Conservation (phyloP, 1,284 basidiomycete species). For the Puccinia polysora region DNA sequence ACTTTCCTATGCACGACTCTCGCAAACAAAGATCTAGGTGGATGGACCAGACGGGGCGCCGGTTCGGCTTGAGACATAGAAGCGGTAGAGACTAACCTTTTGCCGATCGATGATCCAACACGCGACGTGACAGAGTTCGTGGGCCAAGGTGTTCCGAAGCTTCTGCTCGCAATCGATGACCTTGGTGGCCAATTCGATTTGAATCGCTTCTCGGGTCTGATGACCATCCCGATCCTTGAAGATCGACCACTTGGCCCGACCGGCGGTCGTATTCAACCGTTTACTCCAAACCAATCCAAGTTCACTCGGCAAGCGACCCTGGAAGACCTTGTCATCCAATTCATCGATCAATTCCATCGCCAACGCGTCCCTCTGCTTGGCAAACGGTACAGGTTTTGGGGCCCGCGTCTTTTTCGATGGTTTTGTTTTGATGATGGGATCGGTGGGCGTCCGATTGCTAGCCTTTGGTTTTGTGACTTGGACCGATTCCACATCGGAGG, state of each 20-base stretch:
- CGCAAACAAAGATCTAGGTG: too few species aligned
- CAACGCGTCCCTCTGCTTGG: slow-evolving; percentile 17
- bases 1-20: too few species aligned
- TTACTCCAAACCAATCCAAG: slow-evolving; percentile 70
- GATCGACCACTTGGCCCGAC: slow-evolving; percentile 68
- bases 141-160: slow-evolving; percentile 70
- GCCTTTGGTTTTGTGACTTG: too few species aligned
- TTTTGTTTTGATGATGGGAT: too few species aligned
- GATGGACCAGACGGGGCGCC: too few species aligned
- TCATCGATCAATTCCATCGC: slow-evolving; percentile 13
- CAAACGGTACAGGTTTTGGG: slow-evolving; percentile 5
- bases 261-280: slow-evolving; percentile 68
- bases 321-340: slow-evolving; percentile 24
- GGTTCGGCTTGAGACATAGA: too few species aligned
- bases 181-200: slow-evolving; percentile 70
- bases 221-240: slow-evolving; percentile 51
- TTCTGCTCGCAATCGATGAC: slow-evolving; percentile 70
- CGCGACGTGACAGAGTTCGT: slow-evolving; percentile 83
- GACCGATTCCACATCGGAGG: too few species aligned
- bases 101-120: slow-evolving; percentile 70
- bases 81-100: too few species aligned
- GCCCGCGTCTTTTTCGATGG: background rate
- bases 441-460: too few species aligned
- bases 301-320: slow-evolving; percentile 59
- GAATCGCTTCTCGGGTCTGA: slow-evolving; percentile 53